Conservation (phyloP, 2,329 filamentous ascomycete genomes). For the Chalaropsis thielavioides region DNA sequence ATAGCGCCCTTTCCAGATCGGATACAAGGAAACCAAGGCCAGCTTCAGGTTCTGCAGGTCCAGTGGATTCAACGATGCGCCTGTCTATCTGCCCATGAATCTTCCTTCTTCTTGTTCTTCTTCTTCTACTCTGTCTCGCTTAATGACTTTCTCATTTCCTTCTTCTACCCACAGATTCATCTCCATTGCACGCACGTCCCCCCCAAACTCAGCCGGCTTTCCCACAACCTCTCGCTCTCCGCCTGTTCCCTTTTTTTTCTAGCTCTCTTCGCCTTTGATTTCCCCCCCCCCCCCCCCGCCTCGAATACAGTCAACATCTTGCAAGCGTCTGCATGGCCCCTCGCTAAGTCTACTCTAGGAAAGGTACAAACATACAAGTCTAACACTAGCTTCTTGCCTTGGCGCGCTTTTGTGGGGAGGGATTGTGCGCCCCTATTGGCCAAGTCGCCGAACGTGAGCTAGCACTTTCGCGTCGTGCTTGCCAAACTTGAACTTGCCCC, state of each 20-base stretch:
- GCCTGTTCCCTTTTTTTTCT: not conserved
- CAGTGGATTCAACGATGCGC: not conserved
- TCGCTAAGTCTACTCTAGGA: not conserved
- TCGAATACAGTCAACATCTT: not conserved
- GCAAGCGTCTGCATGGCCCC: not conserved
- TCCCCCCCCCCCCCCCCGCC: not conserved
- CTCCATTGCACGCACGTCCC: no score
- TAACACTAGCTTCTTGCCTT: not conserved
- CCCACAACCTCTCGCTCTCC: not conserved
- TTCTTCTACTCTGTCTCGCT: not conserved
- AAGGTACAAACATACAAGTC: not conserved
- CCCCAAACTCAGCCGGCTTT: no score
- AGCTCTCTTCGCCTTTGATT: not conserved
- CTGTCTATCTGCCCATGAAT: no score
- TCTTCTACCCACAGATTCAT: not conserved
- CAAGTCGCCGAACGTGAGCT: not conserved
- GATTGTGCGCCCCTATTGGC: not conserved
- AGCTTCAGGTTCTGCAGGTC: not conserved
- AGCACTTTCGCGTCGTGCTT: not conserved
- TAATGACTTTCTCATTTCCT: not conserved
- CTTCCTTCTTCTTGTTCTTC: not conserved
- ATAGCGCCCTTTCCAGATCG: not conserved
- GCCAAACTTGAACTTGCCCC: not conserved
- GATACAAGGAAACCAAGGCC: not conserved
- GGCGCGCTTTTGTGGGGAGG: not conserved